Evolutionary conservation across 140 eudicot genomes (phyloP).

Genomic region (Anethum foeniculum): DNA sequence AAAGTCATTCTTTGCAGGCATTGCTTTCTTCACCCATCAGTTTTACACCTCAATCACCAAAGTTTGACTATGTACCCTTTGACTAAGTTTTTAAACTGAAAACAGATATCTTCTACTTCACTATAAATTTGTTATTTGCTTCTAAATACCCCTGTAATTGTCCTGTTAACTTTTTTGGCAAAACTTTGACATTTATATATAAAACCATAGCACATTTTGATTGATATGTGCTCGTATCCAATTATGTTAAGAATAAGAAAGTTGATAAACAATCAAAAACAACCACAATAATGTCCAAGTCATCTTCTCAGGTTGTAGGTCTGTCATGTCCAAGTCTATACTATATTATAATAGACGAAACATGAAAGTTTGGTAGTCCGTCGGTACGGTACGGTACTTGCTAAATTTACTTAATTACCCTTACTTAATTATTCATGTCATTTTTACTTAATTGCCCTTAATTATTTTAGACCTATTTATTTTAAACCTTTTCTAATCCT

Average conservation of each 20-base stretch:
- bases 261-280: background rate
- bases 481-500: no score
- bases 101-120: background rate
- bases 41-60: background rate
- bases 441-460: no score
- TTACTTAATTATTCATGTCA: no score
- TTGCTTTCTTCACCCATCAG: background rate
- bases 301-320: background rate
- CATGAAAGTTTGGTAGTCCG: no score
- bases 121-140: background rate
- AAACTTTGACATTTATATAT: background rate
- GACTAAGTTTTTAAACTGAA: background rate
- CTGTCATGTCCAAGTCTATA: background rate
- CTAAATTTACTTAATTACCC: no score
- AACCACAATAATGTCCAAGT: background rate
- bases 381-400: no score
- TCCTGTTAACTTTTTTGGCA: background rate
- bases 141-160: background rate
- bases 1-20: background rate
- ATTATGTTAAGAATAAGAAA: background rate
- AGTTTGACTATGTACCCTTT: background rate
- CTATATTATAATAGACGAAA: no score
- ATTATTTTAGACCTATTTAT: no score
- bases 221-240: background rate
- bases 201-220: background rate